These are phyloP conservation scores for Torrubiella hemipterigena DNA, from an alignment of 2,329 filamentous ascomycete species.

Conservation along the genomic window DNA sequence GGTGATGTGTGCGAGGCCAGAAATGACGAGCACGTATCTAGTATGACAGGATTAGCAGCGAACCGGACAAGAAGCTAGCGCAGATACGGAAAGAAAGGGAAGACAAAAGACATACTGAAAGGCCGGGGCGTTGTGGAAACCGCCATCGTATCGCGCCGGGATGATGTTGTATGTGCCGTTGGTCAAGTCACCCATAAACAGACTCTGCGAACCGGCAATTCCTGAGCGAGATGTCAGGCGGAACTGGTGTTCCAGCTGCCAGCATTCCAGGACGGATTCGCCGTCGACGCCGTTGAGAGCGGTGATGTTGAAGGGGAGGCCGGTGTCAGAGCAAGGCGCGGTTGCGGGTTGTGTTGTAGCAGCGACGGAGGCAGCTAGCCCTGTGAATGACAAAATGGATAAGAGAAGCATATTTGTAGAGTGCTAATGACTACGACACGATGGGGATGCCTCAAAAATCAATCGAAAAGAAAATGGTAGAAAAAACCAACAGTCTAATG, in stretches of 20 bases:
- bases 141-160: slow-evolving; percentile 23
- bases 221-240: slow-evolving; percentile 17
- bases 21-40: slow-evolving; percentile 23
- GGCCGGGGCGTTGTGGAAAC: slow-evolving; percentile 26
- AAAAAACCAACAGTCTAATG: too few relatives aligned
- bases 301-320: slow-evolving; percentile 34
- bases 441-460: too few relatives aligned
- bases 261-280: slow-evolving; percentile 31
- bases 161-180: slow-evolving; percentile 24
- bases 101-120: slow-evolving; percentile 28
- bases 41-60: neutral
- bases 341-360: too few relatives aligned
- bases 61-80: neutral
- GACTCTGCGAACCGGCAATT: slow-evolving; percentile 15
- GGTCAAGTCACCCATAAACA: slow-evolving; percentile 18
- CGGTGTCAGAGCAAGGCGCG: too few relatives aligned
- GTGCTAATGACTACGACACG: too few relatives aligned
- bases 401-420: too few relatives aligned
- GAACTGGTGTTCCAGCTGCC: slow-evolving; percentile 20
- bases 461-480: too few relatives aligned
- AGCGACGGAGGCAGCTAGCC: too few relatives aligned
- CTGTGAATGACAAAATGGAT: too few relatives aligned
- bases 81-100: too few relatives aligned
- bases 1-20: slow-evolving; percentile 26
- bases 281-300: slow-evolving; percentile 22